Evolutionary conservation across 2,329 filamentous ascomycete genomes (phyloP), one percentile per base, ranked within the genome.

Genomic region (Fusarium sp.): DNA sequence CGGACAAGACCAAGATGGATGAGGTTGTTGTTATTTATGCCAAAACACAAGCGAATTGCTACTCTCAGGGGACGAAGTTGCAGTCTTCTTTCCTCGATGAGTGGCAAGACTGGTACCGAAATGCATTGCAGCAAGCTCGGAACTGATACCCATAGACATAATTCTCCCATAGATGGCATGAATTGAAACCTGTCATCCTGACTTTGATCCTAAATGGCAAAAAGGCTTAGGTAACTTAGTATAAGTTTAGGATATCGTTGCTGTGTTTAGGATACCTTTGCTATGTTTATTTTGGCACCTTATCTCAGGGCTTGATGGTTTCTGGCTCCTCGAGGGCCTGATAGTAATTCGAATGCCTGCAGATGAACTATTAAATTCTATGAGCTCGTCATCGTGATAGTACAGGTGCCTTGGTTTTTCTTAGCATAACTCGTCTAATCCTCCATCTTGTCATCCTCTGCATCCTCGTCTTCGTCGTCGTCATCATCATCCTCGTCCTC

Each of bases 401-500:
- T 82, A 82, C 81, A 82, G 74, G 72, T 77, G 74, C 67, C 65
- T 67, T 65, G 63, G 46, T 70, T 64, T 66, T 66, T 58, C 61
- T 74, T 68, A 72, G 63, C 62, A 60, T 64, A 63, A 33, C 46
- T 27, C 49, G 38, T 57, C 63, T 91, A 97, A 83, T 96, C 94
- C 85, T 97, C 93, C 94, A 97, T 97, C 87, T 93, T 94, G 79
- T 95, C 89, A 15, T 88, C 87, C 77, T 89, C 85, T 80, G 88
- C 86, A 70, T 87, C 85, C 73, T 88, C 86, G 61, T 94, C 91
- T 80, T 89, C 86, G 66, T 87, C 85, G 69, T 94, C 92, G 21
- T 96, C 94, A 56, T 51, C 79, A 70, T 97, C 95, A 29, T 97
- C 94, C 78, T 97, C 94, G 77, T 97, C 86, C 59, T 93, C 90